Percentiles rank a stretch among this genome's conserved stretches.
phyloP scores from a whole-genome alignment of 208 protist genomes.

The Wallacemonas sp. region DNA sequence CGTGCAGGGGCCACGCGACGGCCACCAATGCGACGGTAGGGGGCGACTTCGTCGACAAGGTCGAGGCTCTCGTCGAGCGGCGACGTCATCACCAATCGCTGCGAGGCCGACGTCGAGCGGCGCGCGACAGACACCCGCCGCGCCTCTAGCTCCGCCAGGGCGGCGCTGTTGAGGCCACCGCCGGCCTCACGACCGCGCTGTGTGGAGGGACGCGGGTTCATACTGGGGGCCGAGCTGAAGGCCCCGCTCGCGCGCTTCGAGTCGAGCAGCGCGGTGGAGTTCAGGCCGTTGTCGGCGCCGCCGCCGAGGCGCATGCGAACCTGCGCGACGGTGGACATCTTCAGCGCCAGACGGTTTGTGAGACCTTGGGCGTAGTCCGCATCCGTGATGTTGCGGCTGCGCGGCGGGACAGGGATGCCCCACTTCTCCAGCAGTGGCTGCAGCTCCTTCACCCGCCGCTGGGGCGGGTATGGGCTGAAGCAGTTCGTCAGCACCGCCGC shows the following conservation, averaged over 20 bases:
- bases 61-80: slow-evolving; percentile 6
- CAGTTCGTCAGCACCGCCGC: slow-evolving; percentile 33
- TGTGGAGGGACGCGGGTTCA: neutral
- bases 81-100: slow-evolving; percentile 4
- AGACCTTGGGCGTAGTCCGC: slow-evolving; percentile 39
- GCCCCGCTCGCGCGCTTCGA: slow-evolving; percentile 4
- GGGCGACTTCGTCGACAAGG: slow-evolving; percentile 1
- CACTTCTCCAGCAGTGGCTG: slow-evolving; percentile 47
- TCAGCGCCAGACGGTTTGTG: slow-evolving; percentile 29
- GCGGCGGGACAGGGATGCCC: slow-evolving; percentile 21
- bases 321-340: slow-evolving; percentile 21
- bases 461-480: slow-evolving; percentile 42
- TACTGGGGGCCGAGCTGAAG: neutral
- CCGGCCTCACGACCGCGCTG: neutral
- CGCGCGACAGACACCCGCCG: neutral
- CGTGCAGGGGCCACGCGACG: neutral
- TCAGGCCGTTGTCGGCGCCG: neutral
- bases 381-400: slow-evolving; percentile 15
- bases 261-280: slow-evolving; percentile 3
- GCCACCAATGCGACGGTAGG: neutral
- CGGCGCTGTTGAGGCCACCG: slow-evolving; percentile 4
- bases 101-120: neutral
- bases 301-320: slow-evolving; percentile 6
- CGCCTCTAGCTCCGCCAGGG: neutral
- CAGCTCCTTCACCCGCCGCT: slow-evolving; percentile 33